Percentiles rank a stretch among this genome's conserved stretches.
These are phyloP conservation scores for Jaltomata sinuosa DNA, from an alignment of 257 asterid species.

Conservation along the genomic window DNA sequence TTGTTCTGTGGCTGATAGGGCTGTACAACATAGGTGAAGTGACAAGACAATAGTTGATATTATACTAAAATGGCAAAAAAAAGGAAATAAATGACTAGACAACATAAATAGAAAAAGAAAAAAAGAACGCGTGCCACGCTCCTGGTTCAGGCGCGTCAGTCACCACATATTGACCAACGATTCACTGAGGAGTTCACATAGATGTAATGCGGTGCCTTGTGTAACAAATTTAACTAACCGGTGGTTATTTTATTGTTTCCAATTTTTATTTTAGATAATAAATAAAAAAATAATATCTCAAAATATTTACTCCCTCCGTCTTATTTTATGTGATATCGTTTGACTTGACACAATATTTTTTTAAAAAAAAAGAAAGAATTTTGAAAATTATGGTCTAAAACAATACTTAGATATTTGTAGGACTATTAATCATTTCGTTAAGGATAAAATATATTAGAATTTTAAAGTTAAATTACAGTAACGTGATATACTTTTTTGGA, in stretches of 20 bases:
- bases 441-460: too few relatives aligned
- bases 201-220: neutral
- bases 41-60: constrained; percentile 5
- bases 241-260: neutral
- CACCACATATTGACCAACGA: neutral
- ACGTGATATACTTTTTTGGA: too few relatives aligned
- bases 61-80: neutral
- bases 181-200: neutral
- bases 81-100: neutral
- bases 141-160: neutral
- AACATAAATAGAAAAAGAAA: neutral
- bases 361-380: too few relatives aligned
- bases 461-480: too few relatives aligned
- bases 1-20: neutral
- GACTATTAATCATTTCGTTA: too few relatives aligned
- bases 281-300: neutral
- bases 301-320: too few relatives aligned
- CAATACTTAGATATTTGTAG: too few relatives aligned
- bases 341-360: too few relatives aligned
- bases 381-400: too few relatives aligned
- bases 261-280: too few relatives aligned
- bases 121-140: neutral
- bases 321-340: too few relatives aligned
- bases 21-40: neutral
- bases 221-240: neutral